These are phyloP conservation scores for Malassezia equina DNA, from an alignment of 1,284 basidiomycete species.

Conservation along the genomic window DNA sequence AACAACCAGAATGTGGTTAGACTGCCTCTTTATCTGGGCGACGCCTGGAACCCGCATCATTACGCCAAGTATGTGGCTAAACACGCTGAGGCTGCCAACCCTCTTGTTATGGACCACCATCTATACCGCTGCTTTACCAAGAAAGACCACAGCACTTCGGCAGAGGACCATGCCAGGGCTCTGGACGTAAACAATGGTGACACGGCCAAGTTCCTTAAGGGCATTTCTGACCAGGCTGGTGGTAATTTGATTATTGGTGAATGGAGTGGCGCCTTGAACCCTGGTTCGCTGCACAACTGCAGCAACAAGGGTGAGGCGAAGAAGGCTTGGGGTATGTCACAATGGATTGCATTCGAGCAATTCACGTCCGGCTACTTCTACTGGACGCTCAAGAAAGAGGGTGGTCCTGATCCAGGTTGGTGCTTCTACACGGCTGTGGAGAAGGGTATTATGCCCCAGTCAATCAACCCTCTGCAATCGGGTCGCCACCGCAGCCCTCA, in stretches of 20 bases:
- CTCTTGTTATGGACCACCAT: conserved; percentile 68
- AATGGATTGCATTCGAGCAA: conserved; percentile 61
- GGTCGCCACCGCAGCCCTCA: not conserved
- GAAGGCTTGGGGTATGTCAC: conserved; percentile 55
- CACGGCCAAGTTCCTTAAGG: conserved; percentile 23
- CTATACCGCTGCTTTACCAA: conserved; percentile 71
- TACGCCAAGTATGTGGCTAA: conserved; percentile 56
- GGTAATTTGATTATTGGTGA: conserved; percentile 63
- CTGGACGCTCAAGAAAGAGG: conserved; percentile 76
- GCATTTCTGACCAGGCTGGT: conserved; percentile 47
- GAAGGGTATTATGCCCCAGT: conserved; percentile 57
- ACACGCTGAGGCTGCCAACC: conserved; percentile 36
- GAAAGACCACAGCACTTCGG: conserved; percentile 57
- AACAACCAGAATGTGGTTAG: conserved; percentile 17
- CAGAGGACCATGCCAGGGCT: conserved; percentile 53
- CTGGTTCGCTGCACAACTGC: conserved; percentile 53
- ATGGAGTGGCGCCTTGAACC: conserved; percentile 70
- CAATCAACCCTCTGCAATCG: conserved; percentile 6
- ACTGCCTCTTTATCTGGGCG: conserved; percentile 57
- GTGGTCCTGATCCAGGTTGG: conserved; percentile 65
- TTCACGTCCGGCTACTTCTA: conserved; percentile 69
- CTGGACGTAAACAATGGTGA: conserved; percentile 23
- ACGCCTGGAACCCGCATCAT: conserved; percentile 65
- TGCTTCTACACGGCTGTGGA: conserved; percentile 61
- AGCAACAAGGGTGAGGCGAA: conserved; percentile 37